These are phyloP conservation scores for Aspergillus indologenus DNA, from an alignment of 495 filamentous ascomycete species.

Conservation along the genomic window DNA sequence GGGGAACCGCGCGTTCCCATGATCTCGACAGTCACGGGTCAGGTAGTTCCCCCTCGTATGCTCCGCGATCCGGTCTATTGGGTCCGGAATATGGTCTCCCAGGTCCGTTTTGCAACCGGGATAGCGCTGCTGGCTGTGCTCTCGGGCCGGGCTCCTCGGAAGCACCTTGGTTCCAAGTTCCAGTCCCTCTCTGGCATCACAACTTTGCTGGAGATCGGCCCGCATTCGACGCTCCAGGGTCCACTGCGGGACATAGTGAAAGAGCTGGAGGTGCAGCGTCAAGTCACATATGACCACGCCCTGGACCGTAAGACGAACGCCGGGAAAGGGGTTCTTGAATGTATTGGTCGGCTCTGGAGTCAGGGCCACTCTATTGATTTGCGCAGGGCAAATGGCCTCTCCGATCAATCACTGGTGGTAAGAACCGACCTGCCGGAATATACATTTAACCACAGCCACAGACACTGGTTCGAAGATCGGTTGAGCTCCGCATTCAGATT, in stretches of 20 bases:
- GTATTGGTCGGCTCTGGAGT: too few species aligned
- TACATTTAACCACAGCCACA: not conserved
- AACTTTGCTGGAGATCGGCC: slow-evolving; percentile 23
- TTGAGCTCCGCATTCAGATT: slow-evolving; percentile 26
- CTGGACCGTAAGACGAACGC: too few species aligned
- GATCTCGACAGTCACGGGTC: slow-evolving; percentile 34
- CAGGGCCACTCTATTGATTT: too few species aligned
- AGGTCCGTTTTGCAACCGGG: slow-evolving; percentile 16
- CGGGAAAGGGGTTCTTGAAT: too few species aligned
- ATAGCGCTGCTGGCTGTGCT: too few species aligned
- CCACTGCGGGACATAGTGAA: slow-evolving; percentile 12
- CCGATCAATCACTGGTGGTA: too few species aligned
- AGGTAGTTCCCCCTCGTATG: slow-evolving; percentile 8
- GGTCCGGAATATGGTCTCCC: slow-evolving; percentile 32
- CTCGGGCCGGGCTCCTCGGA: too few species aligned
- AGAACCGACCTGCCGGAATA: slow-evolving; percentile 22
- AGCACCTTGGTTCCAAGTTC: too few species aligned
- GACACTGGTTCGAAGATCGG: not conserved
- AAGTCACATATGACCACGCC: too few species aligned
- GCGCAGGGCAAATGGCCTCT: too few species aligned
- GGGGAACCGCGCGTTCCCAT: slow-evolving; percentile 4
- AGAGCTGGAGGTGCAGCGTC: not conserved
- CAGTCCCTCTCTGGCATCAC: slow-evolving; percentile 23
- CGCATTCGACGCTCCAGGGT: slow-evolving; percentile 11
- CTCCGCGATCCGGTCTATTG: slow-evolving; percentile 38